Evolutionary conservation across 805 yeast species (phyloP).

Genomic region (Saccharomycopsis fodiens): DNA sequence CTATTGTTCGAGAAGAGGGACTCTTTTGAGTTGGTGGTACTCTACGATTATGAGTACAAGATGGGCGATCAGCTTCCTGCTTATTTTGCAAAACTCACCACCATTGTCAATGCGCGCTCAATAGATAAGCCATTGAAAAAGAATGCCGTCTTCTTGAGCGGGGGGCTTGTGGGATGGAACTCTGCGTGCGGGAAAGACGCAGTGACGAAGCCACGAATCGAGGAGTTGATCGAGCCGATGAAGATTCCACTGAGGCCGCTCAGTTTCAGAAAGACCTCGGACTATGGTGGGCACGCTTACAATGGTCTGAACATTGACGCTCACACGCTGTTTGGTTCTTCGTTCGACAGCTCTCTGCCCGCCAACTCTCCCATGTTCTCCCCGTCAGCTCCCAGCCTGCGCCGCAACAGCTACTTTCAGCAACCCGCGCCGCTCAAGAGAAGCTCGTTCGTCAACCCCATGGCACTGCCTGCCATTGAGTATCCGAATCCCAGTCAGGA

Average conservation of each 20-base stretch:
- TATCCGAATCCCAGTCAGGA: not conserved
- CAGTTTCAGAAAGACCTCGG: slow-evolving; percentile 14
- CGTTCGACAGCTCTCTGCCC: not conserved
- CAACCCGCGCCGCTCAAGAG: not conserved
- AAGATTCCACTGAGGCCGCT: slow-evolving; percentile 14
- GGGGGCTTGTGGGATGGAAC: slow-evolving; percentile 48
- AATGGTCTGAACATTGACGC: not conserved
- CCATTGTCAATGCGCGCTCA: slow-evolving; percentile 33
- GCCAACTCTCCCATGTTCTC: not conserved
- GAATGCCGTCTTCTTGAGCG: slow-evolving; percentile 39
- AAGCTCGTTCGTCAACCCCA: not conserved
- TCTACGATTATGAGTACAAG: slow-evolving; percentile 39
- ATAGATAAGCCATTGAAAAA: slow-evolving; percentile 31
- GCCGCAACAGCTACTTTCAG: not conserved
- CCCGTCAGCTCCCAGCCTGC: not conserved
- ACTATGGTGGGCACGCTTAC: not conserved
- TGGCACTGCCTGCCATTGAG: not conserved
- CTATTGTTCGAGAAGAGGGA: slow-evolving; percentile 44
- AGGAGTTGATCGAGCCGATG: slow-evolving; percentile 14
- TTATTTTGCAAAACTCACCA: slow-evolving; percentile 28
- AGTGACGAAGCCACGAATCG: slow-evolving; percentile 16
- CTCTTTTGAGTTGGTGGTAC: slow-evolving; percentile 53
- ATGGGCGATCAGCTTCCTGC: slow-evolving; percentile 17
- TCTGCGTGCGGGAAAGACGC: slow-evolving; percentile 21
- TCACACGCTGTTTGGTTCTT: too few species aligned